Evolutionary conservation across 2,329 filamentous ascomycete species (phyloP), one percentile per base, ranked within the genome.

Genomic region (Bipolaris gigantea): DNA sequence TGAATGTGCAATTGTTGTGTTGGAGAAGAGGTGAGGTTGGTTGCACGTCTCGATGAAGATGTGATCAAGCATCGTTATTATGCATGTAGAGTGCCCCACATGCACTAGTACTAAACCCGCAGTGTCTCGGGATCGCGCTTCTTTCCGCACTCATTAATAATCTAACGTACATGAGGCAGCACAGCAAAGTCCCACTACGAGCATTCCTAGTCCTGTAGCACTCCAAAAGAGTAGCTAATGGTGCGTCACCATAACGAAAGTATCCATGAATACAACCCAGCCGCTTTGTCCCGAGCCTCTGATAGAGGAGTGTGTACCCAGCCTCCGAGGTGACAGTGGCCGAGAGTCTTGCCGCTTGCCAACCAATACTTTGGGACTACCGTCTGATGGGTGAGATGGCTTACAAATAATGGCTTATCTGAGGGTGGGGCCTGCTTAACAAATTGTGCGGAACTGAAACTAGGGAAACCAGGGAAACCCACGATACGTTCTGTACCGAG

Each of bases 71-170:
- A 41, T 32, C 3, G 25, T 39, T 38, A 60, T 49, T 38, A 32
- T 55, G 42, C 30, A 50, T 36, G 35, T 50, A 39, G 25, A 43
- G 39, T 32, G 53, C 53, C 56, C 56, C 53, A 50, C 50, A 47
- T 51, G 18, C 40, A 38, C 33, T 32, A 39, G 18, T 34, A 38
- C 33, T 32, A 39, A 39, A 45, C 53, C 43, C 40, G 41, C 33
- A 5, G 13, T 49, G 40, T 48, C 46, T 53, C 33, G 10, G 18
- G 51, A 55, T 16, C 19, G 18, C 47, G 38, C 36, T 36, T 23
- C 35, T 32, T 19, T 25, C 27, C 43, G 25, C 38, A 19, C 8
- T 42, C n/a, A 23, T 23, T 48, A 35, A n/a, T 44, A 56, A 56
- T 46, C 15, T 15, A 27, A 40, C 23, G 8, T 8, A 25, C 13